Conservation (phyloP, 1,284 basidiomycete species). For the Cryptococcus sp. region DNA sequence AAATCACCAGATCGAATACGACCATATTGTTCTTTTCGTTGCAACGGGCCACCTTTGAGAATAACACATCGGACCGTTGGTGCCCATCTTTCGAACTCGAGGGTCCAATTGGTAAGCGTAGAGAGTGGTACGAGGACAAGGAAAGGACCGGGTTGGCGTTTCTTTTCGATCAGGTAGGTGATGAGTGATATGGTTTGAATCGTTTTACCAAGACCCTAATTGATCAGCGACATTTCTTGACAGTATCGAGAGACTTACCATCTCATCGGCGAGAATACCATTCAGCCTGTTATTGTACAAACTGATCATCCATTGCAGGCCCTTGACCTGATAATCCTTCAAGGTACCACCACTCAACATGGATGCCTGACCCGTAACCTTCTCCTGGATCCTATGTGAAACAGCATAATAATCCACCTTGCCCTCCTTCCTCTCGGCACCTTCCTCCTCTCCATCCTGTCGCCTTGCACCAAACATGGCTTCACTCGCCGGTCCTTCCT, state of each 20-base stretch:
- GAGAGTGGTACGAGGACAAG: constrained; percentile 97
- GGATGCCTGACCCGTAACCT: constrained; percentile 72
- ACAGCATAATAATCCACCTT: constrained; percentile 97
- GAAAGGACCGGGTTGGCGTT: constrained; percentile 89
- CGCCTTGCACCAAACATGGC: constrained; percentile 84
- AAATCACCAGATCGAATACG: constrained; percentile 58
- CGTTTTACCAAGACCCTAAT: constrained; percentile 88
- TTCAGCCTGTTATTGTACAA: constrained; percentile 89
- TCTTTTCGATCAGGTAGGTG: constrained; percentile 90
- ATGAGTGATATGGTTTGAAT: constrained; percentile 96
- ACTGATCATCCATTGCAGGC: constrained; percentile 95
- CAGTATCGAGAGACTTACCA: constrained; percentile 72
- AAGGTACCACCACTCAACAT: constrained; percentile 79
- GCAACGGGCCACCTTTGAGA: constrained; percentile 86
- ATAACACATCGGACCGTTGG: constrained; percentile 77
- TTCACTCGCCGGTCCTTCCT: constrained; percentile 75
- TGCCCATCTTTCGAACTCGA: constrained; percentile 97
- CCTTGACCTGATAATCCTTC: constrained; percentile 92
- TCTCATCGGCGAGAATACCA: constrained; percentile 90
- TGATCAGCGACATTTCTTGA: constrained; percentile 45
- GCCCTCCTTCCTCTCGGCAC: constrained; percentile 53
- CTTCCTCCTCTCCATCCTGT: constrained; percentile 59
- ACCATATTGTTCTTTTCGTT: constrained; percentile 41
- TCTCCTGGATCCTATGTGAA: constrained; percentile 90
- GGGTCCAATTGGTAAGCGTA: constrained; percentile 97